These are phyloP conservation scores for Conringia planisiliqua DNA, from an alignment of 345 rosid genomes.

Conservation along the genomic window DNA sequence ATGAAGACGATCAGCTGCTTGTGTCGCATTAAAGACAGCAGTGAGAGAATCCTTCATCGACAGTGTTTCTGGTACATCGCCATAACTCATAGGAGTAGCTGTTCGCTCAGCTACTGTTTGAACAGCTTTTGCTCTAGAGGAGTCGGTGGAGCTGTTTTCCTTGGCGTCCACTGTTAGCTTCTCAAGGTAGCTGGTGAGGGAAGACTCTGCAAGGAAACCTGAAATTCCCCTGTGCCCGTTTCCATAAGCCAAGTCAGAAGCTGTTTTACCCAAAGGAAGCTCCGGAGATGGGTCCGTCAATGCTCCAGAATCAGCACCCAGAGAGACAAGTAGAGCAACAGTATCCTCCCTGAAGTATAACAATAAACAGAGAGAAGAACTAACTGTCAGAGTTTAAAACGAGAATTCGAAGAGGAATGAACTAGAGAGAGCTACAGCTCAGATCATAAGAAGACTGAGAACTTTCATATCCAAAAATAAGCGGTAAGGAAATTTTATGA, in stretches of 20 bases:
- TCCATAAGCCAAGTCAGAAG: conserved; percentile 88
- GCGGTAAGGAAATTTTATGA: not conserved
- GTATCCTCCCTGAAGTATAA: conserved; percentile 66
- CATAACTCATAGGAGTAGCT: conserved; percentile 50
- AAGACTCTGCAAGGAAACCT: conserved; percentile 86
- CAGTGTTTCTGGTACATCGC: conserved; percentile 57
- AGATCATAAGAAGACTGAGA: not conserved
- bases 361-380: conserved; percentile 5
- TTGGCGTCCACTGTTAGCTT: conserved; percentile 59
- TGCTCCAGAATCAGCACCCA: conserved; percentile 72
- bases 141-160: conserved; percentile 39
- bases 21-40: conserved; percentile 83
- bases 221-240: conserved; percentile 92
- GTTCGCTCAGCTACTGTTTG: conserved; percentile 60
- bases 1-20: conserved; percentile 83
- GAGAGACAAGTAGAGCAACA: conserved; percentile 62
- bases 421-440: not conserved
- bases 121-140: conserved; percentile 45
- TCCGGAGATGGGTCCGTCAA: conserved; percentile 79
- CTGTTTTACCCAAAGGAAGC: conserved; percentile 66
- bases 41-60: conserved; percentile 80
- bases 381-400: not conserved
- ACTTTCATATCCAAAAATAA: not conserved
- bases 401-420: not conserved
- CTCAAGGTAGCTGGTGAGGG: conserved; percentile 65